Base-by-base conservation (phyloP, 495 filamentous ascomycete genomes). In the Lasiosphaeriaceae sp. region DNA sequence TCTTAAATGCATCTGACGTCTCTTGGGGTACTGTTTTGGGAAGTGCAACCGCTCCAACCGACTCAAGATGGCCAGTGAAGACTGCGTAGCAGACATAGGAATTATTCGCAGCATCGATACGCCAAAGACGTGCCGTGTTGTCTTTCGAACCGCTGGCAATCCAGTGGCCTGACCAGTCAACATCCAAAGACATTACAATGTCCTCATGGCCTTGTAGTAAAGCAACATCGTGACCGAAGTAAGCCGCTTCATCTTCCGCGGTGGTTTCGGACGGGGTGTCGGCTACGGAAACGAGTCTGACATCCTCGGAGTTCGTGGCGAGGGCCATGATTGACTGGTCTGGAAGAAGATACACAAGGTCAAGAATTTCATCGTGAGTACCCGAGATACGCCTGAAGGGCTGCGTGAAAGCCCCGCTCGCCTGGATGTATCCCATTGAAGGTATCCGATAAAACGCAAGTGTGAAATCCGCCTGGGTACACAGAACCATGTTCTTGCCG, bases 151-250 rank as follows among this genome's bases (percentile, higher is more conserved):
- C 94, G 26, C 92, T 96, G 26, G 89, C 95, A 50, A 99, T 82
- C 94, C 94, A 99, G 67, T 90, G 84, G 9, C 95, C 94, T 5
- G 94, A 96, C 90, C 90, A 96, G 71, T 97, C 94, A 19, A 88
- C 85, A 72, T 96, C 92, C 29, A 99, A 74, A 54, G 90, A 94
- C 72, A 99, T 96, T 52, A 97, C 88, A 43, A 97, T 96, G 59
- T 97, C 94, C 50, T 90, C 85, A 59, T 99, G 94, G 26, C 92
- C 94, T 61, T 87, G 89, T 6, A 98, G 78, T 51, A 90, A 76
- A 4, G 86, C 88, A 44, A 96, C 80, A 67, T 97, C 94, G 34
- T 90, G 88, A 3, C 93, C 93, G 67, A 89, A 97, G 67, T 92
- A 92, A 16, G 78, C 75, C 45, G 65, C 61, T 11, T 75, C 79